phyloP scores from a whole-genome alignment of 2,329 filamentous ascomycete genomes.

The Gremmenia infestans region DNA sequence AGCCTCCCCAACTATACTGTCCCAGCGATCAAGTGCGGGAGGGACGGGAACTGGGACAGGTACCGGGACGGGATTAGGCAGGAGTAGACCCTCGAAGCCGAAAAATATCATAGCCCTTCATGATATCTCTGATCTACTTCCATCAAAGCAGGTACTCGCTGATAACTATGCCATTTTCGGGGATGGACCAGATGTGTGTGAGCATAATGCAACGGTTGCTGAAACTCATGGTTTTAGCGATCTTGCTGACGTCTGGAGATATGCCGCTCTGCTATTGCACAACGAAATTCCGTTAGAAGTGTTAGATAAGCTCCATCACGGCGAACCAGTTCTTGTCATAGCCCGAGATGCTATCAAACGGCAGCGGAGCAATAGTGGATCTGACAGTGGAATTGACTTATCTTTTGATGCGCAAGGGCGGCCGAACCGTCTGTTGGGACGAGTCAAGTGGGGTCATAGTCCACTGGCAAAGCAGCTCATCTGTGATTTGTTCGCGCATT shows the following conservation, averaged over 20 bases:
- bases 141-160: slow-evolving; percentile 72
- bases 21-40: slow-evolving; percentile 30
- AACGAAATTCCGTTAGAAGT: slow-evolving; percentile 70
- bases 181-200: slow-evolving; percentile 73
- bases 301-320: slow-evolving; percentile 47
- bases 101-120: slow-evolving; percentile 73
- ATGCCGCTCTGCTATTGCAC: slow-evolving; percentile 71
- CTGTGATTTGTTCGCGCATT: slow-evolving; percentile 57
- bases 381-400: slow-evolving; percentile 44
- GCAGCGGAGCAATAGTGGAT: slow-evolving; percentile 34
- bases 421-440: slow-evolving; percentile 42
- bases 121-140: slow-evolving; percentile 64
- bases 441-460: slow-evolving; percentile 64
- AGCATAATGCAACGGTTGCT: slow-evolving; percentile 77
- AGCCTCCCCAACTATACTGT: slow-evolving; percentile 29
- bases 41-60: slow-evolving; percentile 50
- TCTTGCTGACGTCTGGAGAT: slow-evolving; percentile 76
- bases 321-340: slow-evolving; percentile 57
- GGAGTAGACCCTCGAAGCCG: slow-evolving; percentile 32
- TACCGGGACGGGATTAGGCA: slow-evolving; percentile 43
- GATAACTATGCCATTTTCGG: slow-evolving; percentile 80
- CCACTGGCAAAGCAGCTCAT: slow-evolving; percentile 60
- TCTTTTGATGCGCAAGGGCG: slow-evolving; percentile 34
- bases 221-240: slow-evolving; percentile 65
- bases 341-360: slow-evolving; percentile 54